Evolutionary conservation across 176 grass and related monocot species (phyloP).

Genomic region (Pontederia crassipes): DNA sequence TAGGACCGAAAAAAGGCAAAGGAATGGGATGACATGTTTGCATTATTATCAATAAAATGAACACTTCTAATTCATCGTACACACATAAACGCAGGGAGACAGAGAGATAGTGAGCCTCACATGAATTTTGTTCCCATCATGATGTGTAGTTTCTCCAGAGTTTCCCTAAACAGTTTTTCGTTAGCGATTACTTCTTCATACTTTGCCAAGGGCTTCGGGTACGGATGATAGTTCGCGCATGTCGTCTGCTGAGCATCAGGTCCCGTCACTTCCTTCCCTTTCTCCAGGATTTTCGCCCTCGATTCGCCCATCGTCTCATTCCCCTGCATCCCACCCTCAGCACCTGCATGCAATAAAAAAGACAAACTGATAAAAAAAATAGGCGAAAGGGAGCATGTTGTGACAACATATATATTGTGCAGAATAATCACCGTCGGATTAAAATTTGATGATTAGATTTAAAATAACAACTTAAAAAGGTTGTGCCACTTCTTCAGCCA

Average conservation of each 20-base stretch:
- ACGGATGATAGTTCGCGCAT: slow-evolving; percentile 1
- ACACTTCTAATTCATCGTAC: not conserved
- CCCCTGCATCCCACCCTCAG: not conserved
- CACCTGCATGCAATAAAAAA: not conserved
- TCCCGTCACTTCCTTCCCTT: not conserved
- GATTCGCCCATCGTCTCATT: not conserved
- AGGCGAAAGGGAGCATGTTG: no score
- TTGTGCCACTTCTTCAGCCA: no score
- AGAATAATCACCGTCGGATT: no score
- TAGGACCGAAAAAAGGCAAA: not conserved
- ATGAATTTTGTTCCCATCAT: slow-evolving; percentile 37
- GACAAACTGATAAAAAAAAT: no score
- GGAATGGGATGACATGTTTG: not conserved
- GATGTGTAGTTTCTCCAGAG: slow-evolving; percentile 32
- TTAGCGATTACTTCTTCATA: slow-evolving; percentile 30
- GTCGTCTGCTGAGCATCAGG: not conserved
- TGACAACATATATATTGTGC: no score
- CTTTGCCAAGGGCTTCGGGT: slow-evolving; percentile 30
- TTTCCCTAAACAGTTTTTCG: slow-evolving; percentile 24
- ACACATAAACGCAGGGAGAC: not conserved
- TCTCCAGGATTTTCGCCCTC: not conserved
- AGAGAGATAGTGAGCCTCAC: slow-evolving; percentile 19
- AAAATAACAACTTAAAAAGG: no score
- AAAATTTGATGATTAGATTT: no score
- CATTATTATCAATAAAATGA: not conserved